Evolutionary conservation across 257 asterid genomes (phyloP), one percentile per base, ranked within the genome.

Genomic region (Solanum bukasovii): DNA sequence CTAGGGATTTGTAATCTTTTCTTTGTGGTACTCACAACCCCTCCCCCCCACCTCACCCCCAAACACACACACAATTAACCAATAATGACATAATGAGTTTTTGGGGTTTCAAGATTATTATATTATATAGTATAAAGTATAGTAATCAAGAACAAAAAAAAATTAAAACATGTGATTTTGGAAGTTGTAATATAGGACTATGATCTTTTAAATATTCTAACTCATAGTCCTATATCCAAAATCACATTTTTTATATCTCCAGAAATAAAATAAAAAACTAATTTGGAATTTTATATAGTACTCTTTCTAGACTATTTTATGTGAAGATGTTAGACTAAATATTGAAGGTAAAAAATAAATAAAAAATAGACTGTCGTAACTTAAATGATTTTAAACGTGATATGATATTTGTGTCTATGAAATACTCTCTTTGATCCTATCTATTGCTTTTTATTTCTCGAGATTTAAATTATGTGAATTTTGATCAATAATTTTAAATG

Each of bases 1-100:
- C 88, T 91, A 16, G 94, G 96, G 94, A 92, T 92, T 92, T 91
- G 87, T 82, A 87, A 87, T 85, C 90, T 87, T 63, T 33, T 81
- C 21, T 81, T 49, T 81, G 18, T 31, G 85, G 68, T n/a, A 52
- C 88, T 33, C 46, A 23, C 18, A 12, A 1, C 38, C 23, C 78
- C 3, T 1, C 12, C 40, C 13, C 20, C 52, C 3, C 61, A 0
- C 44, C 7, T 10, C 44, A 9, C 14, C 5, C 56, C 20, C 52
- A 44, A 44, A 44, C 2, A 14, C 20, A 46, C 8, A 52, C 23
- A 56, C n/a, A 70, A 68, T 86, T 56, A 68, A 18, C 31, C 56
- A 71, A 31, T 44, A 72, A 25, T 63, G 77, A 42, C 65, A 20
- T 56, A 25, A 68, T 84, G 82, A 84, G 84, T 27, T 87, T 33